phyloP scores from a whole-genome alignment of 129 eudicot species.

The Heracleum sosnowskyi region DNA sequence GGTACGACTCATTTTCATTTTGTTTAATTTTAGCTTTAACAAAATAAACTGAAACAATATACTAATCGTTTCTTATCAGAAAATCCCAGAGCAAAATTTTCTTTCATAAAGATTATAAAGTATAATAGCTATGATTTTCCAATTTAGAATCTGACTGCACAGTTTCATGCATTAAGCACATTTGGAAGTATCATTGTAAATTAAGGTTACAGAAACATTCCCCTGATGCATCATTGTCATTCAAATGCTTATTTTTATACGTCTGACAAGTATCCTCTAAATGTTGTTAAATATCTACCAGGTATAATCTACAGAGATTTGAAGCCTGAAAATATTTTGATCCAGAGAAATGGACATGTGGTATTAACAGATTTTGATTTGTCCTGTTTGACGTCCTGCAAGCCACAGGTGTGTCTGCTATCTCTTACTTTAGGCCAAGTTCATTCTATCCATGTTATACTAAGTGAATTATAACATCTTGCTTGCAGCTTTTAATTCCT shows the following conservation, averaged over 20 bases:
- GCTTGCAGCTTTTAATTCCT: slow-evolving; percentile 63
- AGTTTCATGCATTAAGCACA: neutral
- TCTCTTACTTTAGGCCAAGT: neutral
- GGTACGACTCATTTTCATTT: slow-evolving; percentile 39
- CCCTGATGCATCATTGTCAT: neutral
- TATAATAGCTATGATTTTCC: neutral
- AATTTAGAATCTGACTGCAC: neutral
- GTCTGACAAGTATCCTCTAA: neutral
- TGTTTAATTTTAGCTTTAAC: no score
- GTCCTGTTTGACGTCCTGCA: slow-evolving; percentile 98
- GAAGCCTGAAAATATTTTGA: slow-evolving; percentile 91
- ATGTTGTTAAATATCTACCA: slow-evolving; percentile 16
- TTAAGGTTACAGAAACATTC: neutral
- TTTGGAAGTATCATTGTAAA: neutral
- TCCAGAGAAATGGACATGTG: slow-evolving; percentile 77
- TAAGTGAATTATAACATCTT: slow-evolving; percentile 3
- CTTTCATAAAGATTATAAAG: neutral
- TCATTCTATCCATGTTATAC: neutral
- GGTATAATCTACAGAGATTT: slow-evolving; percentile 95
- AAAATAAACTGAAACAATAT: no score
- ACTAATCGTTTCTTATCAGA: neutral
- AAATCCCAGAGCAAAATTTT: neutral
- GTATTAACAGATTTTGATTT: slow-evolving; percentile 94
- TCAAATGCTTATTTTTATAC: neutral
- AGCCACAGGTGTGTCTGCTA: slow-evolving; percentile 60